Evolutionary conservation across 805 yeast genomes (phyloP), one percentile per base, ranked within the genome.

Genomic region (Kazachstania taianensis): DNA sequence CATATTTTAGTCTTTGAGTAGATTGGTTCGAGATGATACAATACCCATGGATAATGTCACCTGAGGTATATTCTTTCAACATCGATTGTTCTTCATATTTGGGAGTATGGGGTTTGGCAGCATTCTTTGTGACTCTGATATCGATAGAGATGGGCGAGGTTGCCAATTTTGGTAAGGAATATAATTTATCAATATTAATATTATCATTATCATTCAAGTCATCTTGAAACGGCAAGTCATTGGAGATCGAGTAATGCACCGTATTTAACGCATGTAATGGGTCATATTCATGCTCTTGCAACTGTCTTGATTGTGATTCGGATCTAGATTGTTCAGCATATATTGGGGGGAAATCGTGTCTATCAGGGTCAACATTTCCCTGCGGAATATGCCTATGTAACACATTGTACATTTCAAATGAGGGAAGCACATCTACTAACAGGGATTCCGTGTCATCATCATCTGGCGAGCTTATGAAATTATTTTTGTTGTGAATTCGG

Each of bases 31-130:
- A 60, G 20, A 75, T 62, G 6, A 65, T 50, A 37, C 73, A 66
- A 45, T 68, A 73, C 0, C 89, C 89, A 47, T 72, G 68, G 10
- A 80, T 62, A 15, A 65, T 63, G 49, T 79, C 86, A n/a, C 84
- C 84, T 9, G 78, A 76, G 14, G 72, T 72, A 49, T 71, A 80
- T 50, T 76, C 82, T 39, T 65, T 63, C 19, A 70, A 48, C 26
- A 55, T 67, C 50, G 60, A 59, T 31, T 33, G 36, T 39, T 72
- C 62, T 5, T 73, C 70, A 42, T 69, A 72, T 10, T 64, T 53
- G 30, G 62, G 70, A 15, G 46, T 49, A 37, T 66, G 53, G 0
- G 76, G 74, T 24, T 49, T 52, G 0, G 78, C 72, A 1, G 70
- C 67, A 16, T 59, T 56, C 43, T 73, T 75, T 1, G 79, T 70